phyloP scores from a whole-genome alignment of 2,329 filamentous ascomycete genomes.

The Colletotrichum magnum region DNA sequence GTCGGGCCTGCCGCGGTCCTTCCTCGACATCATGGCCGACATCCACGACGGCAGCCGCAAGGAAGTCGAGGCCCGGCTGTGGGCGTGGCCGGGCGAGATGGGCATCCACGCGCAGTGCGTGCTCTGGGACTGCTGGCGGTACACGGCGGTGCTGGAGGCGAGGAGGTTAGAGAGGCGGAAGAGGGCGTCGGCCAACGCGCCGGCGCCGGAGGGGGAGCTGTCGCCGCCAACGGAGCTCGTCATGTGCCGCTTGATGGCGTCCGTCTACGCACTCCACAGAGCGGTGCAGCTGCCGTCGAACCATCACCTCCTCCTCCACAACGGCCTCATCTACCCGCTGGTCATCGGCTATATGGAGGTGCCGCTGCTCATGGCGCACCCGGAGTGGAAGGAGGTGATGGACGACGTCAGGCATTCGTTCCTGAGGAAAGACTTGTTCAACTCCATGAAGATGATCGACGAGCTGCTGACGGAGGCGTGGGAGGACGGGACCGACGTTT shows the following conservation, averaged over 20 bases:
- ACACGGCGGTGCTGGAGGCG: constrained; percentile 44
- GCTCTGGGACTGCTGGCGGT: constrained; percentile 48
- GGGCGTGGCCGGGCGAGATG: constrained; percentile 45
- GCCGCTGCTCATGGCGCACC: constrained; percentile 33
- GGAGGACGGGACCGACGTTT: constrained; percentile 30
- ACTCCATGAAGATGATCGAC: constrained; percentile 9
- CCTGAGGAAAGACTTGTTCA: constrained; percentile 23
- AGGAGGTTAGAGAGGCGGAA: constrained; percentile 34
- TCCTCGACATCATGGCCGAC: constrained; percentile 46
- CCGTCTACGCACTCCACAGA: constrained; percentile 44
- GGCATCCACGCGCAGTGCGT: constrained; percentile 47
- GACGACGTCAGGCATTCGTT: constrained; percentile 26
- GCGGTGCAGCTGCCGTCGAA: constrained; percentile 38
- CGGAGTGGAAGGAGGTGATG: constrained; percentile 41
- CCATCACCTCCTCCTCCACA: constrained; percentile 42
- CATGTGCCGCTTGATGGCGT: constrained; percentile 45
- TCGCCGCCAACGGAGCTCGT: constrained; percentile 42
- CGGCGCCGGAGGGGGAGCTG: not conserved
- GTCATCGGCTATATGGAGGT: constrained; percentile 46
- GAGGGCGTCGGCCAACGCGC: not conserved
- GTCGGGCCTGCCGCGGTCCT: constrained; percentile 46
- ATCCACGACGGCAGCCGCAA: constrained; percentile 32
- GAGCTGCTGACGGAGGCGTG: constrained; percentile 35
- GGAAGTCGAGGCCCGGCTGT: constrained; percentile 41
- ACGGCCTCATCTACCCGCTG: constrained; percentile 47